Evolutionary conservation across 352 stramenopile species (phyloP).

Genomic region (Globisporangium lucens): DNA sequence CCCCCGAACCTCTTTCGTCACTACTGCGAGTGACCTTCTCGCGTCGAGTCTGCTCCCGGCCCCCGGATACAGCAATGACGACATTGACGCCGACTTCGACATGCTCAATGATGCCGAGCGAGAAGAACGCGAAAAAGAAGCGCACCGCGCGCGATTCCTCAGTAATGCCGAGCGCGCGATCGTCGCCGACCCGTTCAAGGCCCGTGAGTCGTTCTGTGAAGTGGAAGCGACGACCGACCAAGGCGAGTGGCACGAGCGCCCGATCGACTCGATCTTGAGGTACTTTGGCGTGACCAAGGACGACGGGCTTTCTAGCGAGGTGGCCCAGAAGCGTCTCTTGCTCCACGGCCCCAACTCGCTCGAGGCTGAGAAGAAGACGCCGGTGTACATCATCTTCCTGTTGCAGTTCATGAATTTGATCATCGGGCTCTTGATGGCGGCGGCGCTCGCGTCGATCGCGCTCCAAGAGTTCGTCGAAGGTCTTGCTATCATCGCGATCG

Average conservation of each 20-base stretch:
- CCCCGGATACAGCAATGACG: conserved; percentile 13
- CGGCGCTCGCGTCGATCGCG: conserved; percentile 59
- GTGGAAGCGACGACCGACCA: conserved; percentile 40
- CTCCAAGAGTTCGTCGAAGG: conserved; percentile 55
- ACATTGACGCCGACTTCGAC: conserved; percentile 16
- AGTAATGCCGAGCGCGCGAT: conserved; percentile 59
- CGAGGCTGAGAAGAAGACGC: conserved; percentile 45
- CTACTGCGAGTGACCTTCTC: conserved; percentile 13
- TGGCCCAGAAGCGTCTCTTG: conserved; percentile 33
- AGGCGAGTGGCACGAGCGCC: conserved; percentile 45
- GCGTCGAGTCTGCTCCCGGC: conserved; percentile 13
- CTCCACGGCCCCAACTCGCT: conserved; percentile 30
- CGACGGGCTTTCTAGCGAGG: conserved; percentile 31
- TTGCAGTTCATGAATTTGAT: conserved; percentile 80
- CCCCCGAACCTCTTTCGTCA: conserved; percentile 23
- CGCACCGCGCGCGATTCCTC: conserved; percentile 41
- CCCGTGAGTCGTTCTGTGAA: conserved; percentile 53
- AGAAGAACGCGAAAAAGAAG: conserved; percentile 21
- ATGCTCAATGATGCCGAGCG: conserved; percentile 19
- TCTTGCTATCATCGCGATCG: conserved; percentile 63
- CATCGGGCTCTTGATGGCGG: conserved; percentile 60
- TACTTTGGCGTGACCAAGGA: conserved; percentile 39
- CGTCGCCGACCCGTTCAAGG: conserved; percentile 39
- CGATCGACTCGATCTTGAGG: conserved; percentile 36
- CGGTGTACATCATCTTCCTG: conserved; percentile 60